These are phyloP conservation scores for Fragilaria crotonensis DNA, from an alignment of 108 stramenopile genomes.

Conservation along the genomic window DNA sequence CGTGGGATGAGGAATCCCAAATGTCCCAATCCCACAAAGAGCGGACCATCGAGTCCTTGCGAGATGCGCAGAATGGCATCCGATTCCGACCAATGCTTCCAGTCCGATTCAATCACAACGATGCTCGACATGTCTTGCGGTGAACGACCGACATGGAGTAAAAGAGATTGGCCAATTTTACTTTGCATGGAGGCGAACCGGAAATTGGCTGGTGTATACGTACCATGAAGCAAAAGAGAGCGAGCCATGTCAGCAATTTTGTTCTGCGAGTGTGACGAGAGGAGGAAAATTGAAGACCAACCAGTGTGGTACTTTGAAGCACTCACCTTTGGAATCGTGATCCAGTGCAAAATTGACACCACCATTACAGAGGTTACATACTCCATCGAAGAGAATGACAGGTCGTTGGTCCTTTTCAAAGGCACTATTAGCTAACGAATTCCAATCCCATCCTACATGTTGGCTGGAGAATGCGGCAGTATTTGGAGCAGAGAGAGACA, in stretches of 20 bases:
- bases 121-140: conserved; percentile 8
- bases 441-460: conserved; percentile 17
- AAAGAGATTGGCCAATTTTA: conserved; percentile 24
- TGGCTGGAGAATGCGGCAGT: background rate
- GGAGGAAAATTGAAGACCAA: background rate
- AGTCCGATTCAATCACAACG: conserved; percentile 12
- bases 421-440: conserved; percentile 1
- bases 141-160: conserved; percentile 18
- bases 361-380: conserved; percentile 64
- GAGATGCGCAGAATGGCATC: conserved; percentile 24
- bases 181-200: conserved; percentile 31
- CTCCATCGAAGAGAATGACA: conserved; percentile 63
- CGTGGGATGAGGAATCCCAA: conserved; percentile 27
- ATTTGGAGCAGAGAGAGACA: background rate
- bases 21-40: conserved; percentile 2
- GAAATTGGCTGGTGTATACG: conserved; percentile 11
- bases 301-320: too few species aligned
- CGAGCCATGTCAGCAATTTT: background rate
- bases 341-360: conserved; percentile 58
- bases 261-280: background rate
- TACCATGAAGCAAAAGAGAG: background rate
- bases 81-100: conserved; percentile 10
- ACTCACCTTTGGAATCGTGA: conserved; percentile 22
- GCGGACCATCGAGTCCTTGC: conserved; percentile 2
- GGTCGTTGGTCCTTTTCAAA: conserved; percentile 33